Percentiles rank a stretch among this genome's conserved stretches.
Conservation (phyloP, 768 basidiomycete genomes). For the Boletus reticulatus region DNA sequence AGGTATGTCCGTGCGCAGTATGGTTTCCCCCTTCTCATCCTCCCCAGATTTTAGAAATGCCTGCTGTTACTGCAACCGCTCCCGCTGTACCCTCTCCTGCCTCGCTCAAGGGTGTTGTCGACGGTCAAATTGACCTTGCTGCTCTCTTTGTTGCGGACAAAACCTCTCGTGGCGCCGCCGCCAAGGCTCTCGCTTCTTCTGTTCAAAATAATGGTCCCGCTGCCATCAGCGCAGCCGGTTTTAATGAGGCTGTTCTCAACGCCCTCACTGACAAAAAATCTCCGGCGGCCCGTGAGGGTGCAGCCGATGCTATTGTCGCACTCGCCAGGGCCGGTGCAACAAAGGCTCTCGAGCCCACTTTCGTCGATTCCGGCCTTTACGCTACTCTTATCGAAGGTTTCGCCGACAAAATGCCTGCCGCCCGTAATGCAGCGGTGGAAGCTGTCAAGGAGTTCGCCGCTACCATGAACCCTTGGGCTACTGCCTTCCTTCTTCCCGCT, state of each 20-base stretch:
- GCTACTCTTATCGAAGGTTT: conserved; percentile 85
- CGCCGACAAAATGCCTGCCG: conserved; percentile 92
- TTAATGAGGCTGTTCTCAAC: conserved; percentile 73
- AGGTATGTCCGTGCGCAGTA: conserved; percentile 37
- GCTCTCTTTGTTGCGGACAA: conserved; percentile 86
- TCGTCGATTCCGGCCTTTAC: conserved; percentile 85
- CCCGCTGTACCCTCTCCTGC: conserved; percentile 57
- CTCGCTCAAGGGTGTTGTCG: conserved; percentile 69
- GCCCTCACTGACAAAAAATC: conserved; percentile 96
- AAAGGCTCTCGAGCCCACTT: conserved; percentile 83
- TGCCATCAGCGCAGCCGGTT: conserved; percentile 66
- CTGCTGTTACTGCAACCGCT: conserved; percentile 70
- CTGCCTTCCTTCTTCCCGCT: conserved; percentile 76
- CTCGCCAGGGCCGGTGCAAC: conserved; percentile 70
- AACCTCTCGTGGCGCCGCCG: conserved; percentile 70
- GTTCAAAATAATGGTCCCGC: conserved; percentile 84
- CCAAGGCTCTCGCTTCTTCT: conserved; percentile 63
- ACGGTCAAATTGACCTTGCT: conserved; percentile 67
- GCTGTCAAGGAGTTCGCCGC: conserved; percentile 75
- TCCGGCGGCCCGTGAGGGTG: conserved; percentile 86
- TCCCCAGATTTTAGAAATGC: conserved; percentile 65
- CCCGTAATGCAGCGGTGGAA: conserved; percentile 80
- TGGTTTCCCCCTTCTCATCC: not conserved
- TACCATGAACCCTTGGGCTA: conserved; percentile 87
- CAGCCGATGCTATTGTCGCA: conserved; percentile 65